These are phyloP conservation scores for Oldenlandia corymbosa DNA, from an alignment of 257 asterid species.

Conservation along the genomic window DNA sequence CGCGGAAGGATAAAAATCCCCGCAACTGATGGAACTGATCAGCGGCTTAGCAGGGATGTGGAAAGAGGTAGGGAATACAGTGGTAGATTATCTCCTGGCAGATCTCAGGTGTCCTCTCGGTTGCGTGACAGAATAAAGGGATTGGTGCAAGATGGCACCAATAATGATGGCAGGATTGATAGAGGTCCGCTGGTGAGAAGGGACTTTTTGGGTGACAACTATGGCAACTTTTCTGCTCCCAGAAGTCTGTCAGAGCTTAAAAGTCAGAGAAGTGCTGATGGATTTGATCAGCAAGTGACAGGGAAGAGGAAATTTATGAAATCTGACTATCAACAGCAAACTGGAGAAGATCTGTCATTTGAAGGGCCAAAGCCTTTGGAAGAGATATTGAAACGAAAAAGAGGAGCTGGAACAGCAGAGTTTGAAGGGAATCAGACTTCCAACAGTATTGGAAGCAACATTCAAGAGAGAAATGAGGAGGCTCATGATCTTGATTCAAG, in stretches of 20 bases:
- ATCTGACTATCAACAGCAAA: slow-evolving; percentile 36
- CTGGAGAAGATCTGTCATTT: slow-evolving; percentile 47
- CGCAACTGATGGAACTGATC: slow-evolving; percentile 28
- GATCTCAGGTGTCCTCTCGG: slow-evolving; percentile 40
- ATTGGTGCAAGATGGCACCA: slow-evolving; percentile 42
- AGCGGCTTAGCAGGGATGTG: slow-evolving; percentile 33
- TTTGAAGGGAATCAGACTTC: slow-evolving; percentile 16
- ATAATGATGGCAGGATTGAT: slow-evolving; percentile 34
- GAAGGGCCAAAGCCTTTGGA: slow-evolving; percentile 90
- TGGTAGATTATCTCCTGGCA: slow-evolving; percentile 40
- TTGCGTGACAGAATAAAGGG: slow-evolving; percentile 56
- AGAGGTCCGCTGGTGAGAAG: slow-evolving; percentile 42
- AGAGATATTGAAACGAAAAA: slow-evolving; percentile 81
- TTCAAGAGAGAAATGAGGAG: slow-evolving; percentile 22
- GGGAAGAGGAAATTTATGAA: slow-evolving; percentile 63
- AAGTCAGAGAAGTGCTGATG: slow-evolving; percentile 40
- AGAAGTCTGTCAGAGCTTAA: slow-evolving; percentile 74
- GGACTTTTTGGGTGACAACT: slow-evolving; percentile 32
- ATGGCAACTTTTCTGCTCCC: slow-evolving; percentile 53
- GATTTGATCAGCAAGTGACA: slow-evolving; percentile 36
- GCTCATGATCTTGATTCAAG: slow-evolving; percentile 7
- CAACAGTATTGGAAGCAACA: slow-evolving; percentile 21
- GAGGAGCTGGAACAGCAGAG: slow-evolving; percentile 30
- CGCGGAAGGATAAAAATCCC: slow-evolving; percentile 72
- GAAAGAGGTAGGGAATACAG: slow-evolving; percentile 39